Evolutionary conservation across 371 early-diverging fungal species (phyloP), one percentile per base, ranked within the genome.

Genomic region (Polyrhizophydium stewartii): DNA sequence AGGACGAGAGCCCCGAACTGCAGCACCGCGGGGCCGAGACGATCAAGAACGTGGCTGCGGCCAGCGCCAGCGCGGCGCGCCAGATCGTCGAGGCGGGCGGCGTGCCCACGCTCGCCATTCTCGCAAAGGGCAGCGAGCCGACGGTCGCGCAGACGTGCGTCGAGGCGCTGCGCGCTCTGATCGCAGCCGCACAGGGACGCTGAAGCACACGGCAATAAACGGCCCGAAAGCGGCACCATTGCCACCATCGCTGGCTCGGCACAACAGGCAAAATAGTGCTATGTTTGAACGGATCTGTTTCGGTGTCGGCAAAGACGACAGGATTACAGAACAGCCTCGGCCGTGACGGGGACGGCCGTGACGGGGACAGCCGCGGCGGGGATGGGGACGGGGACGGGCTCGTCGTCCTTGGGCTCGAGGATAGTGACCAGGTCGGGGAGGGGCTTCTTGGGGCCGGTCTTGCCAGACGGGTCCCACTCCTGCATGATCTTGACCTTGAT

Each of bases 401-500:
- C 91, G 35, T 77, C 77, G 64, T 92, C 94, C 88, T 95, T 92
- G 77, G 92, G 91, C 65, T 86, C 92, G 66, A 94, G 84, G 82
- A 99, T 96, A 79, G 89, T 97, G 73, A 99, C 94, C 66, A 89
- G 85, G 80, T 99, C 99, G 69, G 98, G 97, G 62, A 99, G 89
- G 67, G 94, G 87, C 75, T 85, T 91, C 89, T 91, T 92, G 78
- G 99, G 98, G 65, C 99, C 99, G 65, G 82, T 75, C 76, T 92
- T 93, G 76, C 99, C 99, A 65, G 87, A 87, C 57, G 98, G 97
- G 83, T 99, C 99, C 76, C 85, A 85, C 66, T 92, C 96, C 67
- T 95, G 86, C 98, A 99, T 99, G 77, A 99, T 99, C 89, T 96
- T 95, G 81, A 99, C 99, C 90, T 98, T 97, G 83, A 99, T 92